Evolutionary conservation across 2,329 filamentous ascomycete genomes (phyloP).

Genomic region (Metarhizium humberi): DNA sequence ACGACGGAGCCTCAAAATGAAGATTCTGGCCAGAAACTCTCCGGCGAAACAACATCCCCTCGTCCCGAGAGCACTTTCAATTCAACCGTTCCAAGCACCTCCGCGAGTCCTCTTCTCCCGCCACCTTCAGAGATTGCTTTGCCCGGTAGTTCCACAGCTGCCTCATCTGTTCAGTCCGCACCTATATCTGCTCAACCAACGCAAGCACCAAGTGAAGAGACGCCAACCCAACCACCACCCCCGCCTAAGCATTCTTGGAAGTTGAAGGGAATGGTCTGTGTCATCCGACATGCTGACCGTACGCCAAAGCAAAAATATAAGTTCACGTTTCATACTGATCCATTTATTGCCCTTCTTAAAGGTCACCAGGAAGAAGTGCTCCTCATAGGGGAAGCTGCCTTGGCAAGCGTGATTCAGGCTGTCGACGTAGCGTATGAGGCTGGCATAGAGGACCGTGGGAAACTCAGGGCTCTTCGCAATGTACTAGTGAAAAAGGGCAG

Average conservation of each 20-base stretch:
- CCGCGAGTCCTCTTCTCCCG: slow-evolving; percentile 24
- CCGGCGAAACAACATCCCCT: slow-evolving; percentile 22
- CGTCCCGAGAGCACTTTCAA: slow-evolving; percentile 20
- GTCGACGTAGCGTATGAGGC: slow-evolving; percentile 72
- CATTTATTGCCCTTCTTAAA: slow-evolving; percentile 89
- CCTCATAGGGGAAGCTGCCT: slow-evolving; percentile 80
- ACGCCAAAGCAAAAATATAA: slow-evolving; percentile 99
- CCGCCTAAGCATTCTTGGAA: slow-evolving; percentile 93
- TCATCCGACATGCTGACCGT: slow-evolving; percentile 91
- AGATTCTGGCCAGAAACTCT: slow-evolving; percentile 13
- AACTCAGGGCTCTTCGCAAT: slow-evolving; percentile 77
- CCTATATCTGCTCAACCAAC: slow-evolving; percentile 13
- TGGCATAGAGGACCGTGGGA: slow-evolving; percentile 74
- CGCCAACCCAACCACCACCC: slow-evolving; percentile 56
- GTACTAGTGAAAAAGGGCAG: slow-evolving; percentile 86
- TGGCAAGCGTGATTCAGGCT: slow-evolving; percentile 81
- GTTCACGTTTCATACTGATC: slow-evolving; percentile 95
- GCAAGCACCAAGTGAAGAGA: slow-evolving; percentile 23
- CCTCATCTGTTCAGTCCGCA: slow-evolving; percentile 26
- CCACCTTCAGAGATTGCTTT: slow-evolving; percentile 22
- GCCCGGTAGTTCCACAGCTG: slow-evolving; percentile 21
- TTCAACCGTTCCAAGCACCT: slow-evolving; percentile 26
- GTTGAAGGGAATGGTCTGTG: slow-evolving; percentile 92
- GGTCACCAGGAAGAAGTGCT: slow-evolving; percentile 95
- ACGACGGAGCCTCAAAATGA: slow-evolving; percentile 15